A percentile compares a stretch with the other conserved stretches of the same genome.
Evolutionary conservation across 2,329 filamentous ascomycete species (phyloP).

Genomic region (Decorospora gaudefroyi): DNA sequence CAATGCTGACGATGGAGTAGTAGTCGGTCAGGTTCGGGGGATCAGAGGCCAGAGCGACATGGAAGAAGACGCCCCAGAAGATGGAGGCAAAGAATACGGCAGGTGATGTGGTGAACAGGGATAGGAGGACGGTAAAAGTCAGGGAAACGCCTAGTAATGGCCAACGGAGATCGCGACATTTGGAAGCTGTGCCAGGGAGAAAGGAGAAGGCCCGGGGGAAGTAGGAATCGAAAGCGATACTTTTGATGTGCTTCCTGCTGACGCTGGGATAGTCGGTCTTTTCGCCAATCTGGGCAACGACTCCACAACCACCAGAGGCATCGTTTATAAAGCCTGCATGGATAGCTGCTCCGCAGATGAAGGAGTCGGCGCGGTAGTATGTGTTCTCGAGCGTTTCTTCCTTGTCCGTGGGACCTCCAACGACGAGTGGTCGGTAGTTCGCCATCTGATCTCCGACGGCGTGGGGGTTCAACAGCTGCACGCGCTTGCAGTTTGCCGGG

Average conservation of each 20-base stretch:
- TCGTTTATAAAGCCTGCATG: slow-evolving; percentile 79
- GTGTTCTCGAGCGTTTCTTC: slow-evolving; percentile 52
- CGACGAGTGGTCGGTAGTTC: slow-evolving; percentile 59
- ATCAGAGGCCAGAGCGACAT: slow-evolving; percentile 87
- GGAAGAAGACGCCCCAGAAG: slow-evolving; percentile 84
- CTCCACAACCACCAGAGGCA: slow-evolving; percentile 76
- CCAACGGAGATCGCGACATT: slow-evolving; percentile 81
- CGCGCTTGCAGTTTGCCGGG: slow-evolving; percentile 70
- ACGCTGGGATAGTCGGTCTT: slow-evolving; percentile 66
- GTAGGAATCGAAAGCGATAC: slow-evolving; percentile 79
- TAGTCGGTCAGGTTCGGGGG: slow-evolving; percentile 72
- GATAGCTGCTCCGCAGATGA: slow-evolving; percentile 82
- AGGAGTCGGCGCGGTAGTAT: slow-evolving; percentile 86
- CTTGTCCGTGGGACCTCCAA: slow-evolving; percentile 57
- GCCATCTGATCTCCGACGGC: slow-evolving; percentile 71
- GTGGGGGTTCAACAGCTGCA: slow-evolving; percentile 69
- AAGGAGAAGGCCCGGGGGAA: slow-evolving; percentile 90
- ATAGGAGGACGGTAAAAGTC: slow-evolving; percentile 75
- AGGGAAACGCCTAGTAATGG: slow-evolving; percentile 78
- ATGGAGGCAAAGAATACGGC: slow-evolving; percentile 81
- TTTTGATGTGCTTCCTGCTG: slow-evolving; percentile 73
- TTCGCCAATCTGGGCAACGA: slow-evolving; percentile 73
- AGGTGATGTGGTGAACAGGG: slow-evolving; percentile 79
- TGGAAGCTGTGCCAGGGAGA: slow-evolving; percentile 65
- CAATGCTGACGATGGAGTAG: slow-evolving; percentile 72